Base-by-base conservation (phyloP, 2,329 filamentous ascomycete species). In the Trichoderma afroharzianum region DNA sequence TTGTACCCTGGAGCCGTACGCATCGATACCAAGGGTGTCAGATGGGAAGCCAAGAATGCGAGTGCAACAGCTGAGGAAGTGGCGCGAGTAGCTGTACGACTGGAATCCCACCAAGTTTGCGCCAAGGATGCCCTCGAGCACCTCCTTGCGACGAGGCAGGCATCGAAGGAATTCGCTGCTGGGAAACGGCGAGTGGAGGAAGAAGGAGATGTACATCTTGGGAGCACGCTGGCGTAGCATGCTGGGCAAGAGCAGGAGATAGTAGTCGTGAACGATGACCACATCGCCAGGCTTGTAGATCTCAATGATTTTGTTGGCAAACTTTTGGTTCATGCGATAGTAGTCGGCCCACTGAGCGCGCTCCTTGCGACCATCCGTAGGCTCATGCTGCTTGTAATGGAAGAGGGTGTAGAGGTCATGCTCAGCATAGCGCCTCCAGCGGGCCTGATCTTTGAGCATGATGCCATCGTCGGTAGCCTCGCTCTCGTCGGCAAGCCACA, bases 81-180 rank as follows among this genome's bases (percentile, higher is more conserved):
- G 95, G 28, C 95, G 90, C 15, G 95, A 95, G 81, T 97, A 98
- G 80, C 94, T 96, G 83, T 94, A 96, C 8, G 94, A 96, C 82
- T 98, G 95, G 83, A 98, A 98, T 1, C 94, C 95, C 74, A 98
- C 90, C 84, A 98, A 91, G 81, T 98, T 98, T 70, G 95, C 90
- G 21, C 95, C 95, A 55, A 98, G 86, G 61, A 97, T 90, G 63
- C 96, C 96, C 76, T 96, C 94, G 15, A 98, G 85, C 12, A 98
- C 87, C 80, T 98, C 94, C 81, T 97, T 97, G 75, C 95, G 90
- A 74, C 93, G 90, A 47, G 93, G 93, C 70, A 98, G 85, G 80
- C 95, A 97, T 62, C 95, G 90, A 80, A 98, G 89, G 79, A 97
- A 98, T 82, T 98, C 96, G 85, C 93, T 97, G 82, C 94, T 97